Percentiles rank a stretch among this genome's conserved stretches.
These are phyloP conservation scores for Stramenopiles sp. DNA, from an alignment of 352 stramenopile species.

Conservation along the genomic window DNA sequence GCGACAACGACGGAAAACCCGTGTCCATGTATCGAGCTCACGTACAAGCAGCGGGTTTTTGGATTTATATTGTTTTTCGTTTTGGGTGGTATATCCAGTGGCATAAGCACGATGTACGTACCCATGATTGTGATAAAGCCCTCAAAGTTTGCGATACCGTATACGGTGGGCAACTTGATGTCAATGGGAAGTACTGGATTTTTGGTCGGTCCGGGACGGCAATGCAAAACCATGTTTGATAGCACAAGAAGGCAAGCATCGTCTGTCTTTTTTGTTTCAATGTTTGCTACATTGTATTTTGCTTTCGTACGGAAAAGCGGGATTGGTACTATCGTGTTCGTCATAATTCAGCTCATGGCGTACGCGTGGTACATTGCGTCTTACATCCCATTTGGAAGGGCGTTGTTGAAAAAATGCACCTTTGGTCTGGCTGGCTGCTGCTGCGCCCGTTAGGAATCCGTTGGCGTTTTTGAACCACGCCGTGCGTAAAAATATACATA, in stretches of 20 bases:
- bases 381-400: slow-evolving; percentile 56
- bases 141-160: slow-evolving; percentile 42
- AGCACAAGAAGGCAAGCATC: slow-evolving; percentile 43
- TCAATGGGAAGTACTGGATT: slow-evolving; percentile 53
- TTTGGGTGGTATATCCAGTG: background rate
- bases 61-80: background rate
- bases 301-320: slow-evolving; percentile 27
- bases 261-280: slow-evolving; percentile 47
- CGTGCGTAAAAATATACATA: no score
- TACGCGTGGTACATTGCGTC: slow-evolving; percentile 60
- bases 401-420: background rate
- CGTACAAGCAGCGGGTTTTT: background rate
- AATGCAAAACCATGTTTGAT: slow-evolving; percentile 55
- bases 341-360: slow-evolving; percentile 47
- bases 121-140: no score
- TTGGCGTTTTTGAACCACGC: no score
- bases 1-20: no score
- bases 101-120: no score
- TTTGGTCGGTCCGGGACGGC: slow-evolving; percentile 53
- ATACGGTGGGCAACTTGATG: slow-evolving; percentile 56
- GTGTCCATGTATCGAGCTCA: no score
- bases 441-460: no score
- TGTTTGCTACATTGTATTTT: slow-evolving; percentile 43
- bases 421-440: no score
- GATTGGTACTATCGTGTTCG: slow-evolving; percentile 30